Evolutionary conservation across 2,329 filamentous ascomycete genomes (phyloP), one percentile per base, ranked within the genome.

Genomic region (Cladosporium colombiae): DNA sequence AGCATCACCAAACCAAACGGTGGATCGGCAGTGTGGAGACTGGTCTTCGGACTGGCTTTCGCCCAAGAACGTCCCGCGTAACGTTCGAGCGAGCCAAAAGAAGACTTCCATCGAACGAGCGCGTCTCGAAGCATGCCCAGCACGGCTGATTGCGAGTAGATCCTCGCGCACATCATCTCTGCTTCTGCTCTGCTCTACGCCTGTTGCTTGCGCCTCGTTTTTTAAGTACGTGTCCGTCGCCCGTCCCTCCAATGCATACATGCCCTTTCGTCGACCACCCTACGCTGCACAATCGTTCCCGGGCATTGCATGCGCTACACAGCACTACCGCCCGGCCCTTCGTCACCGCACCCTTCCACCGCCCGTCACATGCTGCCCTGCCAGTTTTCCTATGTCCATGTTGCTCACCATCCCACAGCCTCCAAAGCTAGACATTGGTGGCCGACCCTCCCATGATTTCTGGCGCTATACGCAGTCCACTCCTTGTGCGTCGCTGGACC

Each of bases 371-470:
- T 71, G 69, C 70, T 66, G 69, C 68, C 68, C 50, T 40, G 49
- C 49, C 44, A 44, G 21, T 29, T 44, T 35, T 27, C 50, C 55
- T 31, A 25, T 44, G 57, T 59, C 63, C 75, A 83, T 83, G 81
- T 82, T 82, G 78, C 81, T 83, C 78, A 83, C 81, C 71, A 78
- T 83, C 65, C 79, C 81, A 73, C 80, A 81, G 75, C 79, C 81
- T 73, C 70, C 76, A 70, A 81, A 78, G 75, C 74, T 77, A 69
- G 81, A 82, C 71, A 81, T 83, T 74, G 80, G 80, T 71, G 76
- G 75, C 75, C 81, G 80, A 75, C 75, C 77, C 75, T 74, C 74
- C 70, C 80, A 83, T 83, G 81, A 81, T 74, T 83, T 80, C 76
- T 77, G 78, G 71, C 79, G 74, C 70, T 74, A 79, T 75, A 72